Percentiles rank a stretch among this genome's conserved stretches.
Conservation (phyloP, 306 rosid genomes). For the Pyrus pyrifolia region DNA sequence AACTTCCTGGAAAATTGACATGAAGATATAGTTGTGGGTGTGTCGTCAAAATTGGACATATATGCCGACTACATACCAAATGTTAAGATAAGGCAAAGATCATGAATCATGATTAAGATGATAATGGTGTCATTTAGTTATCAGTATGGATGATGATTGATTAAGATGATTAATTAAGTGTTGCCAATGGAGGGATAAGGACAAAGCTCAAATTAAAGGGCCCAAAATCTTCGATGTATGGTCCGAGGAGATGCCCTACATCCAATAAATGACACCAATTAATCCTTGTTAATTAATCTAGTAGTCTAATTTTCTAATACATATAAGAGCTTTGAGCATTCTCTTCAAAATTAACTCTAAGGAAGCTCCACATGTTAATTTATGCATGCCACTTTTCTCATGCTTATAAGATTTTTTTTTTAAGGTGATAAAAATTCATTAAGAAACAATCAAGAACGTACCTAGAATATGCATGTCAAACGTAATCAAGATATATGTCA, state of each 20-base stretch:
- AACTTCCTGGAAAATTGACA: neutral
- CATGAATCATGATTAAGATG: slow-evolving; percentile 1
- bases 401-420: too few species aligned
- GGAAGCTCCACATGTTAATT: neutral
- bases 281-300: neutral
- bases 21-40: neutral
- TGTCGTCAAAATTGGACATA: slow-evolving; percentile 1
- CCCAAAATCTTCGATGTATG: neutral
- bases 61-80: too few species aligned
- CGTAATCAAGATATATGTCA: too few species aligned
- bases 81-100: slow-evolving; percentile 21
- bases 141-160: neutral
- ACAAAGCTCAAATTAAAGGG: neutral
- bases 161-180: neutral
- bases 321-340: neutral
- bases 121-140: neutral
- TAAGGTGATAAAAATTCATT: too few species aligned
- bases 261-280: neutral
- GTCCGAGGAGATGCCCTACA: neutral
- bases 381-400: too few species aligned
- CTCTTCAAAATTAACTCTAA: neutral
- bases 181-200: slow-evolving; percentile 26
- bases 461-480: too few species aligned
- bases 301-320: neutral
- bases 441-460: too few species aligned